Base-by-base conservation (phyloP, 306 rosid species). In the Vigna nakashimae region DNA sequence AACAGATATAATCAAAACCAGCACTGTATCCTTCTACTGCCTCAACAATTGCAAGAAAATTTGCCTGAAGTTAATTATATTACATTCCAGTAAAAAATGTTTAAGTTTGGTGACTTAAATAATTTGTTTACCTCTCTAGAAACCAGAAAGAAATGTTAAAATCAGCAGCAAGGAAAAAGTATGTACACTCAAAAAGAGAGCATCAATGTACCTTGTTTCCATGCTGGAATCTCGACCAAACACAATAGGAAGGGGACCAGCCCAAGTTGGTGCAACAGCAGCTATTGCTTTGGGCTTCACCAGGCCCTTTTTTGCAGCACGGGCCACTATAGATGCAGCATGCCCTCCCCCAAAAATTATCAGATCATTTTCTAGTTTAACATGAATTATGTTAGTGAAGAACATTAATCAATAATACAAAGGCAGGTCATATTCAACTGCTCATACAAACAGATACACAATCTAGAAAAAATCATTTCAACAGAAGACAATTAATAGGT, bases 211-310 rank as follows among this genome's bases (percentile, higher is more conserved):
- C 98, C 97, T 89, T 55, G 95, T 81, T 78, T 92, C 92, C 98
- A 92, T 94, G 93, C 79, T 88, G 43, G 97, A 94, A 80, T 92
- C 97, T 84, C 97, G 89, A 63, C 97, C 97, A 67, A 94, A 94
- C 65, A 94, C 98, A 43, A 94, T 92, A 60, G 97, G 97, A 83
- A 94, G 98, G 73, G 98, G 98, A 51, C 97, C 98, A 55, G 97
- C 91, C 97, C 98, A 94, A 45, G 97, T 94, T 43, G 97, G 97
- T 78, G 97, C 98, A 80, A 92, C 82, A 50, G 95, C 97, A 32
- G 97, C 98, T 72, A 94, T 80, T 28, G 91, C 98, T 85, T 83
- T 86, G 65, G 97, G 93, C 76, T 91, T 92, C 81, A 94, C 83
- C 46, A 89, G 79, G 79, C 97, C 97, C 80, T 77, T 88, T 81